Percentiles rank a stretch among this genome's conserved stretches.
Conservation (phyloP, 73 alveolate genomes). For the Paramecium primaurelia region DNA sequence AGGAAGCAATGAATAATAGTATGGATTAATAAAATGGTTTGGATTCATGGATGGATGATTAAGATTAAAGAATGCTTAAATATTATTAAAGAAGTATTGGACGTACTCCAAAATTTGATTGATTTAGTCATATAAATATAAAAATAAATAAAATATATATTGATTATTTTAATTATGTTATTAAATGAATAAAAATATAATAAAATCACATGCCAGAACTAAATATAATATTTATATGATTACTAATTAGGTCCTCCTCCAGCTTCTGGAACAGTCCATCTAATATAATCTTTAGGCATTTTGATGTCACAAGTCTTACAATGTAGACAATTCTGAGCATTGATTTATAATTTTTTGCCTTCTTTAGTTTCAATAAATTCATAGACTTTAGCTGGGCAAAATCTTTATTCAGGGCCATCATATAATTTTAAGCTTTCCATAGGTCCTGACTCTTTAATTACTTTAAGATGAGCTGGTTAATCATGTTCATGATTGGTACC, state of each 20-base stretch:
- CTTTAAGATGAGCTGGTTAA: constrained; percentile 91
- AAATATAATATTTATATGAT: background rate
- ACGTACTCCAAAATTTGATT: background rate
- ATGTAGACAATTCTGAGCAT: constrained; percentile 94
- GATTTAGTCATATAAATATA: background rate
- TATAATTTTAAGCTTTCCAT: constrained; percentile 56
- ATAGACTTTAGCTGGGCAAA: constrained; percentile 97
- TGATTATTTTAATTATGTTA: background rate
- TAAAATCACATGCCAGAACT: constrained; percentile 32
- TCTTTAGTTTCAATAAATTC: constrained; percentile 74
- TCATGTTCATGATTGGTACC: constrained; percentile 96
- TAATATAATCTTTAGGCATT: constrained; percentile 78
- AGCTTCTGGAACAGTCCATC: constrained; percentile 97
- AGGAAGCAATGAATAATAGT: constrained; percentile 17
- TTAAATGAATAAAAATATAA: background rate
- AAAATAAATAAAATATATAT: background rate
- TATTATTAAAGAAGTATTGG: constrained; percentile 53
- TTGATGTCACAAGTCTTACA: constrained; percentile 94
- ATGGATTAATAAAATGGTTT: constrained; percentile 17
- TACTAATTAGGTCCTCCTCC: constrained; percentile 95
- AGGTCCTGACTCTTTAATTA: constrained; percentile 70
- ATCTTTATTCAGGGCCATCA: constrained; percentile 92
- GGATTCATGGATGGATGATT: constrained; percentile 52
- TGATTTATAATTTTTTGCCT: constrained; percentile 70
- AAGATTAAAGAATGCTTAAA: constrained; percentile 48